These are phyloP conservation scores for Dysphania ambrosioides DNA, from an alignment of 148 eudicot species.

Conservation along the genomic window DNA sequence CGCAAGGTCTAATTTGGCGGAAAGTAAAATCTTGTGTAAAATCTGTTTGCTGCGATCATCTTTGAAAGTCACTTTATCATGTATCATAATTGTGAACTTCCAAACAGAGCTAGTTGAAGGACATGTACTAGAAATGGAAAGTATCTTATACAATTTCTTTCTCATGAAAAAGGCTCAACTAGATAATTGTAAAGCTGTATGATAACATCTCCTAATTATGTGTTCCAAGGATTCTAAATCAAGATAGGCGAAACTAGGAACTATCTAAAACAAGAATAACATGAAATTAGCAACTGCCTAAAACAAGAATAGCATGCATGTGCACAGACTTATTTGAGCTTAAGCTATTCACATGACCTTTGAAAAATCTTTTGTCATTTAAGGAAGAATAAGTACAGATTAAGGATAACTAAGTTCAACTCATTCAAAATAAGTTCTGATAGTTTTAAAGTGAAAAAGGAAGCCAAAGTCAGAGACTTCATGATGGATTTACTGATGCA, in stretches of 20 bases:
- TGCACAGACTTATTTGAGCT: background rate
- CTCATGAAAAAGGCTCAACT: background rate
- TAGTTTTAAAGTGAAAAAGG: background rate
- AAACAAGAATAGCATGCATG: too few species aligned
- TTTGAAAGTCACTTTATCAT: background rate
- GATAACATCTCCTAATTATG: background rate
- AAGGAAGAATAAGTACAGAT: background rate
- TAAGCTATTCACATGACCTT: background rate
- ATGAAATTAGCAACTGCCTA: too few species aligned
- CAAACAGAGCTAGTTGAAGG: background rate
- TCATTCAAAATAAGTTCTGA: too few species aligned
- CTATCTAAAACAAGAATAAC: too few species aligned
- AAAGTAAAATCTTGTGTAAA: too few species aligned
- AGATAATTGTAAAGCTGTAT: background rate
- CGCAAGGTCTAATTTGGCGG: background rate
- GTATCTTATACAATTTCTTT: background rate
- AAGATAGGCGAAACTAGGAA: too few species aligned
- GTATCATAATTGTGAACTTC: background rate
- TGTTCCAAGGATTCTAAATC: too few species aligned
- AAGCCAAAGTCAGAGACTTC: background rate
- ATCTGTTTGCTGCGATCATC: background rate
- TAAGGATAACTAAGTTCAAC: background rate
- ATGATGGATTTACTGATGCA: conserved; percentile 17
- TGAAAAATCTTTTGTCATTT: background rate
- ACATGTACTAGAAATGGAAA: background rate